Evolutionary conservation across 495 filamentous ascomycete species (phyloP).

Genomic region (Pyronema domesticum): DNA sequence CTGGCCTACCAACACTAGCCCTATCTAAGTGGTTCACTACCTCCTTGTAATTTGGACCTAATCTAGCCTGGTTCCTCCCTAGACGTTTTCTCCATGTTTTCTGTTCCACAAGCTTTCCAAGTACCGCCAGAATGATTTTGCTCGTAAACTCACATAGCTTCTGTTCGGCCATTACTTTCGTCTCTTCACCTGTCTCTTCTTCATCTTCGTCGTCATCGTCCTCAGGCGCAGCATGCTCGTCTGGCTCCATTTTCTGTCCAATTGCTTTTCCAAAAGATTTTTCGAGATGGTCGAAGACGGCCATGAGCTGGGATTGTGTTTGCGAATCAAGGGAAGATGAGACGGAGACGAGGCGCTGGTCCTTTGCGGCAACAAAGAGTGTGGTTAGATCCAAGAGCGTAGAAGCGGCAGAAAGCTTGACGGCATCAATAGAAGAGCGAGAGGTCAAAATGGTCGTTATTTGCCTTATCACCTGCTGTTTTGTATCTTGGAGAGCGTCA

Average conservation of each 20-base stretch:
- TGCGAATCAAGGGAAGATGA: conserved; percentile 42
- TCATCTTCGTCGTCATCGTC: conserved; percentile 46
- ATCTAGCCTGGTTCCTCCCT: conserved; percentile 42
- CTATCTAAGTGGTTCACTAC: conserved; percentile 58
- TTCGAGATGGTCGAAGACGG: conserved; percentile 58
- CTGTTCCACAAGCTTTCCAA: conserved; percentile 53
- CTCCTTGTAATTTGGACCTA: conserved; percentile 62
- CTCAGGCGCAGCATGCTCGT: conserved; percentile 49
- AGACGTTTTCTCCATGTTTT: conserved; percentile 45
- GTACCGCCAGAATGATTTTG: conserved; percentile 61
- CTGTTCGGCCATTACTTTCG: conserved; percentile 51
- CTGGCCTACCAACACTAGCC: conserved; percentile 28
- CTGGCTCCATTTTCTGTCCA: conserved; percentile 46
- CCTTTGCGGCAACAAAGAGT: conserved; percentile 44
- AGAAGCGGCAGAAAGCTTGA: conserved; percentile 57
- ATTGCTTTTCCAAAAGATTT: conserved; percentile 53
- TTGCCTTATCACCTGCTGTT: conserved; percentile 22
- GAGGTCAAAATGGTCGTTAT: conserved; percentile 34
- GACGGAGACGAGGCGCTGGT: conserved; percentile 38
- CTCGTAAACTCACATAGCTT: conserved; percentile 67
- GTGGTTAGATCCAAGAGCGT: conserved; percentile 62
- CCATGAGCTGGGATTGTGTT: conserved; percentile 43
- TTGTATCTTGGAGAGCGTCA: conserved; percentile 39
- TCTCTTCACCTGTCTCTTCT: conserved; percentile 33
- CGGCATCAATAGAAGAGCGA: conserved; percentile 45